Conservation (phyloP, 139 green algal species). For the Edaphochlamys debaryana region DNA sequence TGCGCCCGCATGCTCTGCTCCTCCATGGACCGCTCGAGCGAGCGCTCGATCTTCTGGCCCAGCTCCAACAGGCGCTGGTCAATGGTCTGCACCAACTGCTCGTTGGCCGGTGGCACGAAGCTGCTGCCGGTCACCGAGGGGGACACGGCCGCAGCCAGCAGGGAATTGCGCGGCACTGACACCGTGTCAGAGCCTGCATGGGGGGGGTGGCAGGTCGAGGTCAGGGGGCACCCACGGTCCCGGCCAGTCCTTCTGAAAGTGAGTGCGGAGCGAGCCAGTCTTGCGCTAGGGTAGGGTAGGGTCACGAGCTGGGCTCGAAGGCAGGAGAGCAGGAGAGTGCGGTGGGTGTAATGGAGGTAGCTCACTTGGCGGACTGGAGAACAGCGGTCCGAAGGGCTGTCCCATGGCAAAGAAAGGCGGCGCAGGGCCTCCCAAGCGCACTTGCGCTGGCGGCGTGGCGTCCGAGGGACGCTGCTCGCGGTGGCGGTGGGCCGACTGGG, state of each 20-base stretch:
- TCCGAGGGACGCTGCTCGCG: neutral
- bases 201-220: too few relatives aligned
- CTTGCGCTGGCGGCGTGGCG: neutral
- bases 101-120: neutral
- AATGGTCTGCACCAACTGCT: conserved; percentile 31
- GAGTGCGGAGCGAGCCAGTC: too few relatives aligned
- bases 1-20: conserved; percentile 30
- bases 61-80: conserved; percentile 38
- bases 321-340: neutral
- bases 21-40: conserved; percentile 29
- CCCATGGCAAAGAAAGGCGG: neutral
- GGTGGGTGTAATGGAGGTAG: too few relatives aligned
- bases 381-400: neutral
- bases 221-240: too few relatives aligned
- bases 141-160: neutral
- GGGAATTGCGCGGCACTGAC: neutral
- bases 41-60: conserved; percentile 38
- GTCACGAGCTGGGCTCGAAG: too few relatives aligned
- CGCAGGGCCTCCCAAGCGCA: neutral
- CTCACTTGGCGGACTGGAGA: conserved; percentile 21
- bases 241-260: too few relatives aligned
- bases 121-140: neutral
- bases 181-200: neutral
- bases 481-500: neutral
- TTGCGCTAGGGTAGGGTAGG: too few relatives aligned